Evolutionary conservation across 73 alveolate genomes (phyloP).

Genomic region (Symbiodinium pilosum): DNA sequence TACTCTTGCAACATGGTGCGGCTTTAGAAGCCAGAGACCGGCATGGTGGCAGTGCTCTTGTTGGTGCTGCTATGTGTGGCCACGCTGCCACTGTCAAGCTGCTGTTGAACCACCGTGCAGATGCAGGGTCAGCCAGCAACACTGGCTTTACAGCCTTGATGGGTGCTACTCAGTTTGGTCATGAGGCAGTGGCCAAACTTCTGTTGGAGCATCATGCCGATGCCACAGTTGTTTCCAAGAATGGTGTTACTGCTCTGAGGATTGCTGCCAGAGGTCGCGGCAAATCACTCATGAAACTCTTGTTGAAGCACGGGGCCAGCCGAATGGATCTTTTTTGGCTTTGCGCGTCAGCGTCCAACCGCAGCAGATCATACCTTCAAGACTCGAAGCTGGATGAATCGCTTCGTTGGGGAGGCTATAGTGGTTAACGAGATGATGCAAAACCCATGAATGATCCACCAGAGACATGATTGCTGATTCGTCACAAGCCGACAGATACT

Average conservation of each 20-base stretch:
- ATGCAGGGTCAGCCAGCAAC: not conserved
- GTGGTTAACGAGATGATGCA: too few species aligned
- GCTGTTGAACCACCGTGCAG: not conserved
- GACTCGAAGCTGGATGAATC: too few species aligned
- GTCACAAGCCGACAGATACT: too few species aligned
- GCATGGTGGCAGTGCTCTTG: not conserved
- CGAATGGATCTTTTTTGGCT: too few species aligned
- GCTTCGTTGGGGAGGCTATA: too few species aligned
- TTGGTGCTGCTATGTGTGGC: not conserved
- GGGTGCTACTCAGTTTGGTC: not conserved
- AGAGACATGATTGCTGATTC: too few species aligned
- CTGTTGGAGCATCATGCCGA: conserved; percentile 16
- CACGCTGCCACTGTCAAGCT: not conserved
- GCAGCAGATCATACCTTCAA: too few species aligned
- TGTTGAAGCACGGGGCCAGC: conserved; percentile 7
- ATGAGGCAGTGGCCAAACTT: not conserved
- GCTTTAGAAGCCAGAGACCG: not conserved
- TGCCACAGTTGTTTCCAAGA: not conserved
- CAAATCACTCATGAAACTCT: not conserved
- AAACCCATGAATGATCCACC: too few species aligned
- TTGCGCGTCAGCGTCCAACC: too few species aligned
- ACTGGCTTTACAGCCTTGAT: not conserved
- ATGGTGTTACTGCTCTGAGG: not conserved
- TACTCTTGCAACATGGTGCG: not conserved
- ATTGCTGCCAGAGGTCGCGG: not conserved